phyloP scores from a whole-genome alignment of 202 grass and related monocot genomes.

The Eragrostis tef region DNA sequence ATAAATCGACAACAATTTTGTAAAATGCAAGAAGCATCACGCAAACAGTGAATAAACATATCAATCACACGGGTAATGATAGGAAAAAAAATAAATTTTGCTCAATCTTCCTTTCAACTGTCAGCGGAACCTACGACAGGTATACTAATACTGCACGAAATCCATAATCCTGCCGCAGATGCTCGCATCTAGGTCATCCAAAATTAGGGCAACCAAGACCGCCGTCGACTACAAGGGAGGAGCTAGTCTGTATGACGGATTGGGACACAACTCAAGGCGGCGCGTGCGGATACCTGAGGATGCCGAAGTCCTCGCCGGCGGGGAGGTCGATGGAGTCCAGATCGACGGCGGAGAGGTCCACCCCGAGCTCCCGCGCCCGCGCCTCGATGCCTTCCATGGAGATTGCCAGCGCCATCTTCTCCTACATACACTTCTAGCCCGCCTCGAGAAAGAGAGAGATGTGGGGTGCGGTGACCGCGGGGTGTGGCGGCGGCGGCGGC shows the following conservation, averaged over 20 bases:
- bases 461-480: neutral
- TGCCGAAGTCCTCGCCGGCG: constrained; percentile 75
- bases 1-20: neutral
- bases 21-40: neutral
- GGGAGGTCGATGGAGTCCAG: constrained; percentile 68
- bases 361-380: constrained; percentile 48
- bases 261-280: neutral
- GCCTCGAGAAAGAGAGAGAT: neutral
- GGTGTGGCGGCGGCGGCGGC: neutral
- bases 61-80: neutral
- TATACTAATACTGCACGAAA: neutral
- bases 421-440: constrained; percentile 21
- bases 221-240: neutral
- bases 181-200: constrained; percentile 11
- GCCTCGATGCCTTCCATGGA: constrained; percentile 65
- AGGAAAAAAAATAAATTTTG: neutral
- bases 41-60: neutral
- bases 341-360: constrained; percentile 69
- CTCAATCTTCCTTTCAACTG: neutral
- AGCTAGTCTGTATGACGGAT: neutral
- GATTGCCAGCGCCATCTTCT: constrained; percentile 61
- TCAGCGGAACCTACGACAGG: neutral
- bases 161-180: neutral
- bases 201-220: constrained; percentile 10
- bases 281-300: constrained; percentile 54